A percentile compares a stretch with the other conserved stretches of the same genome.
These are phyloP conservation scores for Rhizophora mangle DNA, from an alignment of 345 rosid species.

Conservation along the genomic window DNA sequence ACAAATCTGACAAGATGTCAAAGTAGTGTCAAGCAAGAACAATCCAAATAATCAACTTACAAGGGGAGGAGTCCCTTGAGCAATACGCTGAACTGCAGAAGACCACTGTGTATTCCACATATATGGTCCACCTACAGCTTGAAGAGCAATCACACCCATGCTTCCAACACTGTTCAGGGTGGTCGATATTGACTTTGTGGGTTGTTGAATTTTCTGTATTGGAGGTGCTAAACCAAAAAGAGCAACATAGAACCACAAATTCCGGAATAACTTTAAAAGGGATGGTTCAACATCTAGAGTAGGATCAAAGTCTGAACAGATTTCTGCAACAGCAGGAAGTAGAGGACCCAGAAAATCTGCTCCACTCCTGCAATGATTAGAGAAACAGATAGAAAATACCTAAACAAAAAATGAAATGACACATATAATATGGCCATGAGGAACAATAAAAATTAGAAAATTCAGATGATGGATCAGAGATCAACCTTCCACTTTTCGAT, in stretches of 20 bases:
- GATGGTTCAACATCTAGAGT: constrained; percentile 82
- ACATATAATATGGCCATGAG: neutral
- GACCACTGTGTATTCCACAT: constrained; percentile 88
- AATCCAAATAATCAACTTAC: constrained; percentile 54
- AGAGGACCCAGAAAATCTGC: constrained; percentile 95
- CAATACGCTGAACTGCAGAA: constrained; percentile 82
- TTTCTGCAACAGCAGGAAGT: constrained; percentile 96
- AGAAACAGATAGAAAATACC: constrained; percentile 15
- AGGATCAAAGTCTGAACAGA: constrained; percentile 96
- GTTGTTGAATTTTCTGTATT: constrained; percentile 51
- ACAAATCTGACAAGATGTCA: neutral
- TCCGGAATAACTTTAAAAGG: constrained; percentile 90
- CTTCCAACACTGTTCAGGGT: constrained; percentile 75
- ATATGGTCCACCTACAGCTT: constrained; percentile 96
- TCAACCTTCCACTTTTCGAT: constrained; percentile 90
- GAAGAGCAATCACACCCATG: constrained; percentile 64
- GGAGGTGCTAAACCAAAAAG: constrained; percentile 99
- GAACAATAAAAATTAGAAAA: constrained; percentile 13
- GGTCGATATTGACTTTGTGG: constrained; percentile 68
- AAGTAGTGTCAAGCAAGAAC: constrained; percentile 12
- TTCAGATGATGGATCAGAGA: neutral
- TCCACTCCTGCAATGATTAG: constrained; percentile 73
- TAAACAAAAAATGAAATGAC: constrained; percentile 12
- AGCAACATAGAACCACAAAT: constrained; percentile 96
- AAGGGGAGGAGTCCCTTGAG: constrained; percentile 99